Percentiles rank a stretch among this genome's conserved stretches.
phyloP scores from a whole-genome alignment of 306 rosid genomes.

The Casuarina glauca region DNA sequence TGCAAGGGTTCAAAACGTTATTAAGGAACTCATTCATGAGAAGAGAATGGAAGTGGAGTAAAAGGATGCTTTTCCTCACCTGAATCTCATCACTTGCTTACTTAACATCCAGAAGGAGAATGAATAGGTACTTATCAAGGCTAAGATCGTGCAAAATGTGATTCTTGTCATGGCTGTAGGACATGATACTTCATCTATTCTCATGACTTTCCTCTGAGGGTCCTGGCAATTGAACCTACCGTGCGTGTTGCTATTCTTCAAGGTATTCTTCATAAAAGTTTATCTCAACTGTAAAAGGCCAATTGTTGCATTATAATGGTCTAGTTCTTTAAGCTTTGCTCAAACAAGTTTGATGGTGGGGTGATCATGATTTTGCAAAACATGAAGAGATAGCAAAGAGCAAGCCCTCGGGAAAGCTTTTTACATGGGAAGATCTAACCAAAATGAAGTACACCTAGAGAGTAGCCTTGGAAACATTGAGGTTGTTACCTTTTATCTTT shows the following conservation, averaged over 20 bases:
- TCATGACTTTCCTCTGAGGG: conserved; percentile 57
- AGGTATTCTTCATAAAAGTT: conserved; percentile 40
- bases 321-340: not conserved
- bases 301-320: not conserved
- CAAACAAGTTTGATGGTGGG: not conserved
- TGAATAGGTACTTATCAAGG: conserved; percentile 46
- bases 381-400: conserved; percentile 62
- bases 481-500: conserved; percentile 62
- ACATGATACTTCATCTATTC: conserved; percentile 64
- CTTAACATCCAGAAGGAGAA: conserved; percentile 45
- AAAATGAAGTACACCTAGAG: conserved; percentile 89
- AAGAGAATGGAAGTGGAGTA: conserved; percentile 43
- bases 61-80: conserved; percentile 38
- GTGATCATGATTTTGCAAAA: conserved; percentile 43
- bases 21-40: conserved; percentile 44
- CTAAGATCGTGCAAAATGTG: conserved; percentile 61
- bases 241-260: conserved; percentile 56
- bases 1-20: conserved; percentile 42
- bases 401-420: conserved; percentile 50
- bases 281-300: too few species aligned
- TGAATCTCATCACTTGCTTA: conserved; percentile 64
- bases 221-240: conserved; percentile 53
- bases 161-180: conserved; percentile 70
- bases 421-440: conserved; percentile 76
- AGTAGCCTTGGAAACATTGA: conserved; percentile 71